These are phyloP conservation scores for Cutaneotrichosporon cavernicola DNA, from an alignment of 1,284 basidiomycete genomes.

Conservation along the genomic window DNA sequence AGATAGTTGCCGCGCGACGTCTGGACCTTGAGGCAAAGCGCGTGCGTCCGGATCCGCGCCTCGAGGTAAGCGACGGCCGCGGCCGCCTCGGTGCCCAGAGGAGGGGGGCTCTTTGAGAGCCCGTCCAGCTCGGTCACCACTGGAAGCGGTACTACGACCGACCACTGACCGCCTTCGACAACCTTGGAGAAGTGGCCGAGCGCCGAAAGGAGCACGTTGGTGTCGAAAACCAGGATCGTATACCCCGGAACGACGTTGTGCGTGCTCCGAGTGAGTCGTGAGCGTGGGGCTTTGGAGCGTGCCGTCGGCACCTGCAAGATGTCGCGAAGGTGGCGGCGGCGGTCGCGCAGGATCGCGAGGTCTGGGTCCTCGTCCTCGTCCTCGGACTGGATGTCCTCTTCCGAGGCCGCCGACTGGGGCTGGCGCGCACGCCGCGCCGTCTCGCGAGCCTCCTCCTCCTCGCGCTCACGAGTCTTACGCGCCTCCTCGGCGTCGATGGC, in stretches of 20 bases:
- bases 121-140: slow-evolving; percentile 74
- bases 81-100: slow-evolving; percentile 65
- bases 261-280: not conserved
- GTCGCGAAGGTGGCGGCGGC: slow-evolving; percentile 53
- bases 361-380: slow-evolving; percentile 64
- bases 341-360: slow-evolving; percentile 67
- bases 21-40: slow-evolving; percentile 82
- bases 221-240: slow-evolving; percentile 87
- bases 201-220: slow-evolving; percentile 85
- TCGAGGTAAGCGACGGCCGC: slow-evolving; percentile 73
- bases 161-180: slow-evolving; percentile 80
- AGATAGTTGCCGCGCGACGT: slow-evolving; percentile 95
- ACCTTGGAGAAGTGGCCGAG: slow-evolving; percentile 69
- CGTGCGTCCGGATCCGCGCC: slow-evolving; percentile 70
- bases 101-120: slow-evolving; percentile 65
- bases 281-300: not conserved
- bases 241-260: slow-evolving; percentile 72
- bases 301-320: slow-evolving; percentile 30
- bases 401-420: not conserved
- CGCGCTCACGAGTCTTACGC: slow-evolving; percentile 52
- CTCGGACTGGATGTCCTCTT: slow-evolving; percentile 60
- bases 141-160: slow-evolving; percentile 83
- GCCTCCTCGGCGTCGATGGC: slow-evolving; percentile 71
- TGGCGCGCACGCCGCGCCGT: slow-evolving; percentile 19
- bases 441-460: slow-evolving; percentile 31